phyloP scores from a whole-genome alignment of 1,284 basidiomycete species.

The Apiotrichum porosum region DNA sequence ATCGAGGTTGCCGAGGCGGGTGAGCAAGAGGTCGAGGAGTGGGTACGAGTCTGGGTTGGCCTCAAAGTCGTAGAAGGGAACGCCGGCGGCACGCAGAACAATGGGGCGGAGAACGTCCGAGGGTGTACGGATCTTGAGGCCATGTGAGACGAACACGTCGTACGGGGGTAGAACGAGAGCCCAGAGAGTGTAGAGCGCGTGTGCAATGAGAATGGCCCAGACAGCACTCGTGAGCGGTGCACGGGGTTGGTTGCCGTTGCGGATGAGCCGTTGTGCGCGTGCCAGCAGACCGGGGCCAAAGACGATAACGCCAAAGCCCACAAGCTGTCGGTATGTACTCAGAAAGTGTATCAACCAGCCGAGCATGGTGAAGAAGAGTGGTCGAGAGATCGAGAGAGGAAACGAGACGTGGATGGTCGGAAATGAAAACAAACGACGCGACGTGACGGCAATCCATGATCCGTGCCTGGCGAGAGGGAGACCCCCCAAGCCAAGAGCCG shows the following conservation, averaged over 20 bases:
- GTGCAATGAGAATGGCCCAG: constrained; percentile 14
- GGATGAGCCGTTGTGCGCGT: background rate
- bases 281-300: background rate
- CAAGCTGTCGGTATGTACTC: background rate
- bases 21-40: constrained; percentile 25
- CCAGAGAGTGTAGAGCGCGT: constrained; percentile 15
- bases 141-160: constrained; percentile 27
- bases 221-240: background rate
- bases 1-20: constrained; percentile 23
- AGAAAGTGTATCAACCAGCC: no score
- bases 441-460: no score
- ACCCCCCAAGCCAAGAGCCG: no score
- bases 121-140: constrained; percentile 20
- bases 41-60: background rate
- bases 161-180: constrained; percentile 25
- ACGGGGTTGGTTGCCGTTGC: background rate
- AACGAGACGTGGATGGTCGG: no score
- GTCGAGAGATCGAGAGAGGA: no score
- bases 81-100: background rate
- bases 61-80: background rate
- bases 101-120: constrained; percentile 20
- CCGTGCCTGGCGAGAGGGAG: no score
- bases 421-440: no score
- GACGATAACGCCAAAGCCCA: constrained; percentile 1
- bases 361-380: no score